A percentile compares a stretch with the other conserved stretches of the same genome.
Conservation (phyloP, 257 asterid species). For the Schizonepeta tenuifolia region DNA sequence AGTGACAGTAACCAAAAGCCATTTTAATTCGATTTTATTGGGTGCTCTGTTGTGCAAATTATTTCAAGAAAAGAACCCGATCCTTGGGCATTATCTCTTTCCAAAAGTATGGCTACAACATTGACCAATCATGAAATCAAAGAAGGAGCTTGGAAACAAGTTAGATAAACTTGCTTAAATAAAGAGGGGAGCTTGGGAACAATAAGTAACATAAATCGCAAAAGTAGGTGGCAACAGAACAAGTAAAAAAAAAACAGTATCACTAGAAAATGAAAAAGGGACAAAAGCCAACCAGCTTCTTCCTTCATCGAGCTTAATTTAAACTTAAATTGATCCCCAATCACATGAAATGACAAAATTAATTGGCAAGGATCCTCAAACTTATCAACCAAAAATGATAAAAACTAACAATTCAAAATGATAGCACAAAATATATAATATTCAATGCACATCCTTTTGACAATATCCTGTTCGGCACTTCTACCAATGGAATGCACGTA, state of each 20-base stretch:
- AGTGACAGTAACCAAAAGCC: constrained; percentile 7
- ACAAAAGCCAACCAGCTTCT: constrained; percentile 14
- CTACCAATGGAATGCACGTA: constrained; percentile 1
- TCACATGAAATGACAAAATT: constrained; percentile 9
- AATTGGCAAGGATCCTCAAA: constrained; percentile 11
- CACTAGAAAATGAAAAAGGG: neutral
- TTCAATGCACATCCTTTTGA: neutral
- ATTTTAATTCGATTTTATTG: neutral
- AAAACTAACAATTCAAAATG: neutral
- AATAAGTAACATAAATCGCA: neutral
- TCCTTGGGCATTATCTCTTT: neutral
- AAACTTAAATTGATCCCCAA: constrained; percentile 4
- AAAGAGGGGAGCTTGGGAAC: constrained; percentile 8
- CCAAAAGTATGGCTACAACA: neutral
- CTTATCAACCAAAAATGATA: constrained; percentile 11
- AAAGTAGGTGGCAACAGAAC: neutral
- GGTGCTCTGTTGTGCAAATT: constrained; percentile 1
- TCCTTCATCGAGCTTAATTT: neutral
- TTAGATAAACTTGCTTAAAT: neutral
- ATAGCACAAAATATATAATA: neutral
- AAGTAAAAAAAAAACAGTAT: neutral
- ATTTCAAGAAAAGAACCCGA: neutral
- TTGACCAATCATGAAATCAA: neutral
- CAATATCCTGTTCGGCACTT: neutral
- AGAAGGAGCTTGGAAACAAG: neutral